Evolutionary conservation across 2,329 filamentous ascomycete species (phyloP), one percentile per base, ranked within the genome.

Genomic region (Penicillium griseofulvum): DNA sequence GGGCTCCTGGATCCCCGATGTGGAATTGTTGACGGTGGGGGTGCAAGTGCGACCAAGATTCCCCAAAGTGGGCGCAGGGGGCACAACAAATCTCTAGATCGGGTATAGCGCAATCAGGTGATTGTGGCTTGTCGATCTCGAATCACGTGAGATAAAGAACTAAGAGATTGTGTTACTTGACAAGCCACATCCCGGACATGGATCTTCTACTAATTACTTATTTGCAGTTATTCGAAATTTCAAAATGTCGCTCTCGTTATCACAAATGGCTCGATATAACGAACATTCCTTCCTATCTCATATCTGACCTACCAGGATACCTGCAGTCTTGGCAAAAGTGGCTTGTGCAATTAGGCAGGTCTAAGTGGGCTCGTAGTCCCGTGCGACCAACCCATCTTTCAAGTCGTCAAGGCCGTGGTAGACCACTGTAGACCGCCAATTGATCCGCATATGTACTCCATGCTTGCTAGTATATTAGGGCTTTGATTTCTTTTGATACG

Each of bases 21-120:
- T 61, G 58, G 56, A 61, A 59, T 57, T 64, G 60, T 60, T 67
- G 61, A 65, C 65, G 56, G 61, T 64, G 60, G 60, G 60, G 59
- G 47, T 52, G 58, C 56, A 65, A 59, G 60, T 59, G 54, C 58
- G 60, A 59, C 61, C 49, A 54, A 58, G 58, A 63, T 63, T 61
- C 59, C 54, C 57, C 49, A 52, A 58, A 59, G 55, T 56, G 55
- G 54, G 33, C 44, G 52, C 57, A 63, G 56, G 52, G 59, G 59
- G 53, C 53, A 69, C 70, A 74, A 74, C 72, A 74, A 74, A 74
- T 74, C 69, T 74, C 72, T 68, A 60, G 52, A 72, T 70, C 44
- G n/a, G 70, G 72, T 49, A 67, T 64, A 29, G 63, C 49, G 44
- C 56, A 12, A 55, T 66, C 65, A 68, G 59, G 65, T 67, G 61